phyloP scores from a whole-genome alignment of 495 filamentous ascomycete species.

The Podospora australis region DNA sequence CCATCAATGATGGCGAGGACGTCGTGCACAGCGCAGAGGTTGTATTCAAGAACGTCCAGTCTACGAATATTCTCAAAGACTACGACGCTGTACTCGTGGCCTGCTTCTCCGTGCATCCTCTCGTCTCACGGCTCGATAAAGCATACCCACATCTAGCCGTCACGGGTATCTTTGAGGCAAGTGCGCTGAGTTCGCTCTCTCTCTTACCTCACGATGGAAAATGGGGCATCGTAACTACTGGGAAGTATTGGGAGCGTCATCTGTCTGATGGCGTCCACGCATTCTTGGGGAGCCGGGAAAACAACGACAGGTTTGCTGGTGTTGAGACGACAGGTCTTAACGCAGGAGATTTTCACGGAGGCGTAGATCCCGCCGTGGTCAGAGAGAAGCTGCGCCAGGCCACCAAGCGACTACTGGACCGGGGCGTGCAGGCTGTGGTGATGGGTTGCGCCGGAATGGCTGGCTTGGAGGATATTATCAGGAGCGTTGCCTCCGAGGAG shows the following conservation, averaged over 20 bases:
- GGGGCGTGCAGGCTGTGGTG: slow-evolving; percentile 58
- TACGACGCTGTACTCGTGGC: slow-evolving; percentile 78
- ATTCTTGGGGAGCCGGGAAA: slow-evolving; percentile 40
- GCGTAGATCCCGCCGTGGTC: slow-evolving; percentile 56
- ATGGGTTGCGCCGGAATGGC: slow-evolving; percentile 90
- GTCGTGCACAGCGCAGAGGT: slow-evolving; percentile 42
- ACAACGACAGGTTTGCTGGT: slow-evolving; percentile 55
- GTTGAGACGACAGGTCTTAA: slow-evolving; percentile 79
- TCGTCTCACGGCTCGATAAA: slow-evolving; percentile 56
- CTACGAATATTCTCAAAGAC: slow-evolving; percentile 29
- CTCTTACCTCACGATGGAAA: slow-evolving; percentile 36
- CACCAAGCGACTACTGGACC: slow-evolving; percentile 54
- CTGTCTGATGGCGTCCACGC: slow-evolving; percentile 54
- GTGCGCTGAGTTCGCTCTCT: slow-evolving; percentile 53
- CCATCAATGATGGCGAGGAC: slow-evolving; percentile 61
- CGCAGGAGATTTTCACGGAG: slow-evolving; percentile 72
- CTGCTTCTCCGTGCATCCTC: slow-evolving; percentile 84
- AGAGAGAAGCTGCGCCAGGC: slow-evolving; percentile 60
- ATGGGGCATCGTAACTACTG: slow-evolving; percentile 90
- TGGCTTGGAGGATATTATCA: slow-evolving; percentile 75
- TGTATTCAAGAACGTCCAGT: slow-evolving; percentile 48
- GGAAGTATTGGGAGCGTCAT: slow-evolving; percentile 71
- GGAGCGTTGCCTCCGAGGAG: slow-evolving; percentile 56
- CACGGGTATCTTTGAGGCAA: slow-evolving; percentile 85
- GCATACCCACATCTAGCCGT: slow-evolving; percentile 40